Base-by-base conservation (phyloP, 306 rosid species). In the Vicia sativa region DNA sequence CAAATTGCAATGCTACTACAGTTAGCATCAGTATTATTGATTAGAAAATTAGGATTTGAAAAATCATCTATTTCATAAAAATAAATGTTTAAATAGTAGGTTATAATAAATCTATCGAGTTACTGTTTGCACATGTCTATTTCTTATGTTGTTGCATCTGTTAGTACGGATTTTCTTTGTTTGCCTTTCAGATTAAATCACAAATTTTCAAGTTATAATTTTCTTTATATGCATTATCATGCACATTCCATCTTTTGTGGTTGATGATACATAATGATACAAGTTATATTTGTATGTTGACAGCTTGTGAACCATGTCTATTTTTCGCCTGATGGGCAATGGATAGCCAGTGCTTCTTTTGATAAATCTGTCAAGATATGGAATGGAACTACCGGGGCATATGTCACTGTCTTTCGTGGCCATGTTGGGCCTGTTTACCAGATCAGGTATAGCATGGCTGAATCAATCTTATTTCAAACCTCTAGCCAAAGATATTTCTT, bases 281-380 rank as follows among this genome's bases (percentile, higher is more conserved):
- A 65, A 42, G 12, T 60, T 75, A 28, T 34, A 62, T 46, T 52
- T 76, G 41, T 66, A 71, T 68, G 18, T 72, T 65, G 61, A 70
- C 87, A 93, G 97, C 89, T 85, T 56, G 99, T 90, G 74, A 93
- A 90, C 78, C 92, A 93, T 66, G 96, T 93, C 28, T 84, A 80
- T 77, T 93, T 93, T 80, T 93, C 99, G 19, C 99, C 99, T 66
- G 99, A 93, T 62, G 99, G 99, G 31, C 97, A 85, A 88, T 93
- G 99, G 97, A 74, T 93, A 55, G 97, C 99, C 25, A 93, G 96
- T 79, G 96, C 91, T 54, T 93, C 97, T 55, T 93, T 93, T 68
- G 99, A 93, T 72, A 90, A 87, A 73, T 93, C 99, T 59, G 97
- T 93, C 55, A 93, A 91, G 78, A 42, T 93, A 67, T 90, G 97